Conservation (phyloP, 2,329 filamentous ascomycete genomes). For the Exophiala sideris region DNA sequence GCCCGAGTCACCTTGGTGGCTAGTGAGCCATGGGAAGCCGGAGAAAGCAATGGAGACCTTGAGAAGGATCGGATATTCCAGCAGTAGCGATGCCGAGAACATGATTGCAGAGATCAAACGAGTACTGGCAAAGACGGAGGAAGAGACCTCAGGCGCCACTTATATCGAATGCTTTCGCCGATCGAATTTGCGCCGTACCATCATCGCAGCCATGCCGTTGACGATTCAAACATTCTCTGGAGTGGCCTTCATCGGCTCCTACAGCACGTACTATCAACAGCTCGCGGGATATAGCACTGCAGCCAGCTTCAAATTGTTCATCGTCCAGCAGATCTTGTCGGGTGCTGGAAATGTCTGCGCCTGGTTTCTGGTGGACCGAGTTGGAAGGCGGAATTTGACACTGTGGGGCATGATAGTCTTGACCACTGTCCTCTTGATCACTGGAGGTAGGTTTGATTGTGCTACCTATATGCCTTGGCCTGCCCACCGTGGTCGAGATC, state of each 20-base stretch:
- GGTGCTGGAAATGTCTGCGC: slow-evolving; percentile 42
- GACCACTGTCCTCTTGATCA: slow-evolving; percentile 41
- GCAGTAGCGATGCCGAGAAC: slow-evolving; percentile 8
- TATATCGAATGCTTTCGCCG: slow-evolving; percentile 42
- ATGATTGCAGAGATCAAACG: slow-evolving; percentile 36
- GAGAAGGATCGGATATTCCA: slow-evolving; percentile 9
- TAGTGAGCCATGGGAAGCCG: slow-evolving; percentile 34
- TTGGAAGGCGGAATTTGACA: slow-evolving; percentile 38
- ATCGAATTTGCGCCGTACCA: slow-evolving; percentile 39
- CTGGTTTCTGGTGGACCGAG: slow-evolving; percentile 38
- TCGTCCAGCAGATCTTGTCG: slow-evolving; percentile 40
- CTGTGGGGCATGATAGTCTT: slow-evolving; percentile 36
- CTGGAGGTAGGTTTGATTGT: slow-evolving; percentile 30
- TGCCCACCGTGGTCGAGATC: neutral
- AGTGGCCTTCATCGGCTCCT: slow-evolving; percentile 37
- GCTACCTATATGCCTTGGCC: neutral
- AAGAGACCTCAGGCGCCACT: slow-evolving; percentile 37
- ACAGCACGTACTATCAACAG: slow-evolving; percentile 45
- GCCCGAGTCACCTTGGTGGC: slow-evolving; percentile 37
- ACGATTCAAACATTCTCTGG: slow-evolving; percentile 37
- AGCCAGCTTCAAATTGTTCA: slow-evolving; percentile 40
- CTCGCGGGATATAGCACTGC: slow-evolving; percentile 40
- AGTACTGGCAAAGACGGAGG: slow-evolving; percentile 19
- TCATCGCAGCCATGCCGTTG: slow-evolving; percentile 39
- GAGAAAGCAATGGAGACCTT: slow-evolving; percentile 35